Percentiles rank a stretch among this genome's conserved stretches.
These are phyloP conservation scores for Aspergillus diversus DNA, from an alignment of 495 filamentous ascomycete genomes.

Conservation along the genomic window DNA sequence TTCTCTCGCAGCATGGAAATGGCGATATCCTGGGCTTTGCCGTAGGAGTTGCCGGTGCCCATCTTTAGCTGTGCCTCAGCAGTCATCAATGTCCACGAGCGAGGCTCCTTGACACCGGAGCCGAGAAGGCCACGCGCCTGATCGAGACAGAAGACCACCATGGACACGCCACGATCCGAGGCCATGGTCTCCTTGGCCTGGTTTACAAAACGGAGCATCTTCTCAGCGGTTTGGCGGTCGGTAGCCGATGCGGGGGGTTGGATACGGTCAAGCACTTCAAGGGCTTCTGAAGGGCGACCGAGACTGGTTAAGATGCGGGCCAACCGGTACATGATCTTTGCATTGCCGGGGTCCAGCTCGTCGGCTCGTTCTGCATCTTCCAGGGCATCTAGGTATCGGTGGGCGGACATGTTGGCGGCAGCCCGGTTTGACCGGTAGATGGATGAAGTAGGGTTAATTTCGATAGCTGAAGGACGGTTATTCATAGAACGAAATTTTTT, in stretches of 20 bases:
- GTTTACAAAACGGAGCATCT: slow-evolving; percentile 80
- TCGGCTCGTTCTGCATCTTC: slow-evolving; percentile 82
- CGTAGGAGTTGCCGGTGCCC: slow-evolving; percentile 83
- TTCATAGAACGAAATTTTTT: slow-evolving; percentile 6
- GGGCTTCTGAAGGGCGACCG: slow-evolving; percentile 81
- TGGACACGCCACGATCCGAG: slow-evolving; percentile 75
- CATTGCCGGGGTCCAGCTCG: slow-evolving; percentile 77
- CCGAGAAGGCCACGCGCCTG: slow-evolving; percentile 83
- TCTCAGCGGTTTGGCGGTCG: slow-evolving; percentile 76
- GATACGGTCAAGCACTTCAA: slow-evolving; percentile 69
- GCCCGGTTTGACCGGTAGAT: slow-evolving; percentile 96
- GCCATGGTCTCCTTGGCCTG: slow-evolving; percentile 78
- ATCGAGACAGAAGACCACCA: slow-evolving; percentile 90
- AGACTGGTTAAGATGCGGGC: slow-evolving; percentile 86
- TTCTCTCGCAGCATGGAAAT: slow-evolving; percentile 85
- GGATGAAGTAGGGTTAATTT: slow-evolving; percentile 65
- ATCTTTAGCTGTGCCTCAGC: slow-evolving; percentile 96
- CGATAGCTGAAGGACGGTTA: slow-evolving; percentile 65
- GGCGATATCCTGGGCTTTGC: slow-evolving; percentile 89
- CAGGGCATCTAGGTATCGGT: slow-evolving; percentile 74
- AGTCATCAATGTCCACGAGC: slow-evolving; percentile 90
- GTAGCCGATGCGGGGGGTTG: slow-evolving; percentile 76
- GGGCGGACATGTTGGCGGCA: slow-evolving; percentile 86
- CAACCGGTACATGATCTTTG: slow-evolving; percentile 85
- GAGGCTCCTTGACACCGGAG: slow-evolving; percentile 69